These are phyloP conservation scores for Aspergillus candidus DNA, from an alignment of 2,329 filamentous ascomycete species.

Conservation along the genomic window DNA sequence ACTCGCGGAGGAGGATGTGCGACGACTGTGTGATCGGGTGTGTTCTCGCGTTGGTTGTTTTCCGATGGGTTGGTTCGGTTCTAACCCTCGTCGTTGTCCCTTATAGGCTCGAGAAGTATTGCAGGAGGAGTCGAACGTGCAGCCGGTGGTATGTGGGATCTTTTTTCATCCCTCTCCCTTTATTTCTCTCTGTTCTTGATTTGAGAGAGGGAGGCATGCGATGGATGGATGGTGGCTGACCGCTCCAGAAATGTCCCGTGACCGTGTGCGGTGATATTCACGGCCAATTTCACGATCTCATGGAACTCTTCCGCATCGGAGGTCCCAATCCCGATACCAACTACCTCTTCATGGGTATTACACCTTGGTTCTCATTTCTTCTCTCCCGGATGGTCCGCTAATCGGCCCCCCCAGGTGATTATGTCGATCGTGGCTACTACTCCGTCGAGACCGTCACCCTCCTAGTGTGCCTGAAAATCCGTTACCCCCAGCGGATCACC, in stretches of 20 bases:
- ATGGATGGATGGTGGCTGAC: constrained; percentile 17
- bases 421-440: constrained; percentile 98
- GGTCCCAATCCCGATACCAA: constrained; percentile 97
- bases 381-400: constrained; percentile 3
- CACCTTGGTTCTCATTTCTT: not conserved
- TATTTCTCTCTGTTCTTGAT: no score
- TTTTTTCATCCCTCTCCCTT: no score
- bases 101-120: constrained; percentile 84
- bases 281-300: constrained; percentile 96
- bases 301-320: constrained; percentile 99
- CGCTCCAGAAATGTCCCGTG: constrained; percentile 82
- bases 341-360: constrained; percentile 93
- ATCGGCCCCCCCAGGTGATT: constrained; percentile 62
- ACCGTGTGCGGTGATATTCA: constrained; percentile 99
- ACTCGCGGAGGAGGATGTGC: constrained; percentile 87
- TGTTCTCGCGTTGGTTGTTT: constrained; percentile 26
- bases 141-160: constrained; percentile 73
- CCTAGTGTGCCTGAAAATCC: constrained; percentile 92
- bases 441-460: constrained; percentile 97
- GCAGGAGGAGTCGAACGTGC: constrained; percentile 96
- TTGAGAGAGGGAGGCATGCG: not conserved
- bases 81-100: constrained; percentile 14
- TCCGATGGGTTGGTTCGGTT: not conserved
- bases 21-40: constrained; percentile 97
- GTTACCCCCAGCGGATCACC: constrained; percentile 95